phyloP scores from a whole-genome alignment of 1,139 yeast species.

The Pichia sp. region DNA sequence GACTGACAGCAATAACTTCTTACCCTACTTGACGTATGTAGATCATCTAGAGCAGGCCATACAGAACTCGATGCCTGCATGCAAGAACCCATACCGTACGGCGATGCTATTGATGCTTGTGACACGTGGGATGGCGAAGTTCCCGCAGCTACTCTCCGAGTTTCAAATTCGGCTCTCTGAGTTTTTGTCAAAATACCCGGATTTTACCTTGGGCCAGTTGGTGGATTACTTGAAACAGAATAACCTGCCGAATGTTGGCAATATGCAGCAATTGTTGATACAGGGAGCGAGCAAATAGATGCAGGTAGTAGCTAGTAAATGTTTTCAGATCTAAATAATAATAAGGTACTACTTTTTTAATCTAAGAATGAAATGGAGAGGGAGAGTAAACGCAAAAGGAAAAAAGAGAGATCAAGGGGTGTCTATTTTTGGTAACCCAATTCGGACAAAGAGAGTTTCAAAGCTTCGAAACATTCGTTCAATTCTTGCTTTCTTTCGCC shows the following conservation, averaged over 20 bases:
- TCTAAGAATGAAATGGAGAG: background rate
- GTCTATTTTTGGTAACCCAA: slow-evolving; percentile 35
- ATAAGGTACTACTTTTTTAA: background rate
- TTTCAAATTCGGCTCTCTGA: slow-evolving; percentile 10
- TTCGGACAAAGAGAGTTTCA: slow-evolving; percentile 39
- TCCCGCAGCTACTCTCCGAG: slow-evolving; percentile 7
- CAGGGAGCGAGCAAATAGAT: too few relatives aligned
- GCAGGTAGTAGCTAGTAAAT: too few relatives aligned
- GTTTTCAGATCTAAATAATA: background rate
- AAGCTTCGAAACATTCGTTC: slow-evolving; percentile 37
- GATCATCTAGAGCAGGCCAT: slow-evolving; percentile 15
- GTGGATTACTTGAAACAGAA: slow-evolving; percentile 10
- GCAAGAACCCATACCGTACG: slow-evolving; percentile 15
- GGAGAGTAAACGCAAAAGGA: too few relatives aligned
- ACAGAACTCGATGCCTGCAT: slow-evolving; percentile 10
- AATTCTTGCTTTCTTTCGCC: slow-evolving; percentile 42
- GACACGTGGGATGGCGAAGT: slow-evolving; percentile 14
- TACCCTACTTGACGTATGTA: slow-evolving; percentile 17
- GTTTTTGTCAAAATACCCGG: slow-evolving; percentile 13
- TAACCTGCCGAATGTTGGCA: slow-evolving; percentile 9
- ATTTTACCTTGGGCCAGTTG: slow-evolving; percentile 16
- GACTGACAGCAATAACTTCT: slow-evolving; percentile 8
- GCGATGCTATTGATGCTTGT: slow-evolving; percentile 9
- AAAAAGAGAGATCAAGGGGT: too few relatives aligned
- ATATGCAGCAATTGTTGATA: background rate